Evolutionary conservation across 257 asterid genomes (phyloP).

Genomic region (Solanum lycopersicoides): DNA sequence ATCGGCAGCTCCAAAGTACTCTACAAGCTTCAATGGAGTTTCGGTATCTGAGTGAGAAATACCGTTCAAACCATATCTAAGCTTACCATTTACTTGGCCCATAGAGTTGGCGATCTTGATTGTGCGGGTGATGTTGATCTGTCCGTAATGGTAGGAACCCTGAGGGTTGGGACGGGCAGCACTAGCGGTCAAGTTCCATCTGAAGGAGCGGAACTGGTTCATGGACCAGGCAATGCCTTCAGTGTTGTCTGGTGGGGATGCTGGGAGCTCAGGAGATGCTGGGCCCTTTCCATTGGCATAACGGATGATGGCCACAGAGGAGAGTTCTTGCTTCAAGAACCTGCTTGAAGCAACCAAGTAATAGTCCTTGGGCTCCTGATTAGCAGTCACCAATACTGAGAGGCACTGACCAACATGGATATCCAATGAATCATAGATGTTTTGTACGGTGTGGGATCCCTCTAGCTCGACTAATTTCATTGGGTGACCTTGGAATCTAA

Average conservation of each 20-base stretch:
- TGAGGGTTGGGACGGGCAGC: slow-evolving; percentile 62
- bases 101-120: slow-evolving; percentile 29
- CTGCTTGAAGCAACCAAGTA: slow-evolving; percentile 40
- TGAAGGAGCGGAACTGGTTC: slow-evolving; percentile 39
- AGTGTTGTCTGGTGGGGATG: slow-evolving; percentile 33
- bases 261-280: slow-evolving; percentile 31
- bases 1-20: slow-evolving; percentile 28
- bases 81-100: slow-evolving; percentile 25
- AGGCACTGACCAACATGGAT: slow-evolving; percentile 47
- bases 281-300: slow-evolving; percentile 23
- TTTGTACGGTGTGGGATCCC: slow-evolving; percentile 52
- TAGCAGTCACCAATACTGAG: slow-evolving; percentile 39
- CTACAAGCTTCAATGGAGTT: slow-evolving; percentile 46
- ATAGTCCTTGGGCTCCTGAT: slow-evolving; percentile 33
- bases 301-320: slow-evolving; percentile 24
- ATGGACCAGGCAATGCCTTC: slow-evolving; percentile 17
- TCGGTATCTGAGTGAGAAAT: slow-evolving; percentile 34
- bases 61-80: slow-evolving; percentile 34
- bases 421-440: slow-evolving; percentile 35
- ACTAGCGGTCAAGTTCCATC: slow-evolving; percentile 50
- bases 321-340: slow-evolving; percentile 21
- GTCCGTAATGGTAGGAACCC: slow-evolving; percentile 46
- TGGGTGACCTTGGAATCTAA: slow-evolving; percentile 39
- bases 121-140: slow-evolving; percentile 54
- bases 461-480: slow-evolving; percentile 46